Evolutionary conservation across 257 asterid species (phyloP), one percentile per base, ranked within the genome.

Genomic region (Primulina tabacum): DNA sequence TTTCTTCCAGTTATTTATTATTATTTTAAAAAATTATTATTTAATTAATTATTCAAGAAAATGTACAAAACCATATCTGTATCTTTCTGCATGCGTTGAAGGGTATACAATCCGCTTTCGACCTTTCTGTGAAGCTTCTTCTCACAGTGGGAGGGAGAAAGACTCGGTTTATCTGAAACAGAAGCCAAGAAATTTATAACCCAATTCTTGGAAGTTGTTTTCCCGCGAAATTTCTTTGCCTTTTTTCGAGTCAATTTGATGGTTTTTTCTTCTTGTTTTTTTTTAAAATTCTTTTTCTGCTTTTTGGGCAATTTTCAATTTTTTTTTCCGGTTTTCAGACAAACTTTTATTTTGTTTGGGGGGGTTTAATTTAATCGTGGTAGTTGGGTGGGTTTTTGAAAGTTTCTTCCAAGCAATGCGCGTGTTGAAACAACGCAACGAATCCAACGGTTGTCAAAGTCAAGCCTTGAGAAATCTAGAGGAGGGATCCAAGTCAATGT

Each of bases 401-500:
- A 71, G 73, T 57, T 69, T 72, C 79, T 75, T 52, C 4, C 67
- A 71, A 61, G 26, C 71, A 37, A 60, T 68, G 77, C 68, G 79
- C 64, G 76, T 63, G 75, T 74, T 4, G 55, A 4, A 8, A 53
- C 38, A 38, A 56, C 37, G 43, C 28, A 0, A 18, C 33, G 18
- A 60, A 60, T 10, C 53, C 58, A 24, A 37, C 33, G 71, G 77
- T 43, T 32, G 47, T 7, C 55, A 58, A 77, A 78, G 83, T 82
- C 85, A 82, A 78, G 60, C 59, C 14, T 56, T 21, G 35, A 57
- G 37, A 30, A 64, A 66, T 5, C 21, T 35, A 8, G 59, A 32
- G 14, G 40, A 47, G 81, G 70, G 83, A 83, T 83, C 80, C 81
- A 81, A 81, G 97, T 89, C 95, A 89, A 91, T 84, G 72, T 87